These are phyloP conservation scores for Obelidium mucronatum DNA, from an alignment of 192 early-diverging fungal species.

Conservation along the genomic window DNA sequence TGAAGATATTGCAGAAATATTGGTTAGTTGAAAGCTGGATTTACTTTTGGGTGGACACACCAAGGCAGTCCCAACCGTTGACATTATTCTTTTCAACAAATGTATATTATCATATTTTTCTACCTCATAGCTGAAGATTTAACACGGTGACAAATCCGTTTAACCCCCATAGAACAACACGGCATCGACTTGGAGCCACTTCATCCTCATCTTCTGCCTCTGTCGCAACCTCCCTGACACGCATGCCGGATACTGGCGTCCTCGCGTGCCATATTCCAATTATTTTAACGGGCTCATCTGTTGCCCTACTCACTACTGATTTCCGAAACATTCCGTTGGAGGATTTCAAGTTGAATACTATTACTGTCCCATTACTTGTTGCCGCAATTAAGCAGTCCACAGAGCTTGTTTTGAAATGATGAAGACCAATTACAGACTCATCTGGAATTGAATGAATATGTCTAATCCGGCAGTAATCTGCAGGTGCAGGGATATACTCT, in stretches of 20 bases:
- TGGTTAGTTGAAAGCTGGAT: too few relatives aligned
- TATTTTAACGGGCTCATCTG: background rate
- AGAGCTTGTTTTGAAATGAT: conserved; percentile 10
- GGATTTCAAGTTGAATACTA: conserved; percentile 11
- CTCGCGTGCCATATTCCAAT: conserved; percentile 32
- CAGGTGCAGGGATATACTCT: background rate
- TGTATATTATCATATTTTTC: background rate
- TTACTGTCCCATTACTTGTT: conserved; percentile 19
- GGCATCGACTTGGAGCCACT: background rate
- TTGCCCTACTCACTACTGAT: background rate
- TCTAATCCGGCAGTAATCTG: conserved; percentile 25
- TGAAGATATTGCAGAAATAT: background rate
- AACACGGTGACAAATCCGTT: conserved; percentile 16
- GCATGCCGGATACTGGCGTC: conserved; percentile 14
- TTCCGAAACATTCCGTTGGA: too few relatives aligned
- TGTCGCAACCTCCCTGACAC: background rate
- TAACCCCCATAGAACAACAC: conserved; percentile 2
- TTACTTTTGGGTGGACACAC: too few relatives aligned
- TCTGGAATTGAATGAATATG: background rate
- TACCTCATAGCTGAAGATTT: conserved; percentile 13
- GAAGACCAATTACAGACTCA: conserved; percentile 13
- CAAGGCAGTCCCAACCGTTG: too few relatives aligned
- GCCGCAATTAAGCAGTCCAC: conserved; percentile 7
- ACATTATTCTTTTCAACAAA: too few relatives aligned
- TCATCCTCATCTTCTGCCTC: conserved; percentile 3